Conservation (phyloP, 148 eudicot genomes). For the Diospyros kaki region DNA sequence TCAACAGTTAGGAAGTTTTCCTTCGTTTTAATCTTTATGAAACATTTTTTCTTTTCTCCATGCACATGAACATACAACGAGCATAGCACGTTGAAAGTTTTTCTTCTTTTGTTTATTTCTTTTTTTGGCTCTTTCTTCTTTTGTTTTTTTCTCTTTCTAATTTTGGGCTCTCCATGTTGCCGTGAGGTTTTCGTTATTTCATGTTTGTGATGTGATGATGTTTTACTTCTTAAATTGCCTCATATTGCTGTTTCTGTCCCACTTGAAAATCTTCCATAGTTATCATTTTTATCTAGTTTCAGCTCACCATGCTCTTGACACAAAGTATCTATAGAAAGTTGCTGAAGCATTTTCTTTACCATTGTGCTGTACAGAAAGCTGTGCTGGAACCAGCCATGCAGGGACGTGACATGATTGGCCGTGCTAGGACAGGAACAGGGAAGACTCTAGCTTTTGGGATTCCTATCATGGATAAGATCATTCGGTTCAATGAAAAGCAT, state of each 20-base stretch:
- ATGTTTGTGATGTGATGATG: background rate
- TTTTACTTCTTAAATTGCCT: background rate
- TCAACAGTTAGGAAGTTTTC: no score
- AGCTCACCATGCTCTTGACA: background rate
- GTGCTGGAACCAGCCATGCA: slow-evolving; percentile 98
- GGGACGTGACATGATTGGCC: slow-evolving; percentile 94
- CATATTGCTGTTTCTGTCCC: background rate
- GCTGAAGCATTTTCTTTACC: background rate
- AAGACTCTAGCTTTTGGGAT: slow-evolving; percentile 99
- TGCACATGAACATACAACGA: no score
- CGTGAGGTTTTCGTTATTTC: background rate
- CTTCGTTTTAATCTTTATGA: no score
- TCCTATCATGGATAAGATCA: slow-evolving; percentile 93
- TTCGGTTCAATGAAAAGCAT: slow-evolving; percentile 54
- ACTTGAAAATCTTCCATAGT: background rate
- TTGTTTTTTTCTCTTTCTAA: background rate
- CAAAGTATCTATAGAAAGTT: background rate
- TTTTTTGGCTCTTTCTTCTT: background rate
- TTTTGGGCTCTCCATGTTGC: background rate
- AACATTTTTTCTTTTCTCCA: no score
- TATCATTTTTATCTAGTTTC: background rate
- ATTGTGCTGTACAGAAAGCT: slow-evolving; percentile 58
- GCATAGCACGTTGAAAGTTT: no score
- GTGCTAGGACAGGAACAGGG: slow-evolving; percentile 97
- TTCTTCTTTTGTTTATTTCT: no score